Evolutionary conservation across 2,329 filamentous ascomycete species (phyloP).

Genomic region (Paecilomyces dactylethromorphus): DNA sequence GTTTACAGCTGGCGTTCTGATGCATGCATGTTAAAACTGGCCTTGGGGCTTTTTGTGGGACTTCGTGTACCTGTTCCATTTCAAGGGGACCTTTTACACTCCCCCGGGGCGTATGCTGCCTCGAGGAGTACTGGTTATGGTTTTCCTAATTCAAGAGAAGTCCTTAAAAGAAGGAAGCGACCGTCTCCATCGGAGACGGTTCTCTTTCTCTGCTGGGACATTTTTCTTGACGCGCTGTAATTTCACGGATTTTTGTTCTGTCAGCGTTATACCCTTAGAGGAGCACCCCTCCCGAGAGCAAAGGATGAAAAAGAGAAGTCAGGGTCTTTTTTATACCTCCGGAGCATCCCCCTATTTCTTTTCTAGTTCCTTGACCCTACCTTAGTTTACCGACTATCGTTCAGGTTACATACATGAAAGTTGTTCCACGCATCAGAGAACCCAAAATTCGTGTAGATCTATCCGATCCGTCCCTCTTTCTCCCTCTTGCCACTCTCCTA

Average conservation of each 20-base stretch:
- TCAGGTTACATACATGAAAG: not conserved
- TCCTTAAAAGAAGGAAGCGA: not conserved
- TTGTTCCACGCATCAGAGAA: not conserved
- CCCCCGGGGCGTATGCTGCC: conserved; percentile 2
- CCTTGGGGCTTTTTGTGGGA: conserved; percentile 10
- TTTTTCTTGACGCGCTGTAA: not conserved
- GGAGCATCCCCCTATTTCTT: not conserved
- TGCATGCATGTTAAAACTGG: conserved; percentile 26
- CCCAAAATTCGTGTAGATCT: not conserved
- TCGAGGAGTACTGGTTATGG: conserved; percentile 5
- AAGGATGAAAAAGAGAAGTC: not conserved
- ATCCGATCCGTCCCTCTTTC: not conserved
- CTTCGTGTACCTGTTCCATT: not conserved
- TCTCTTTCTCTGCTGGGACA: not conserved
- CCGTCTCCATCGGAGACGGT: not conserved
- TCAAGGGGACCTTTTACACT: not conserved
- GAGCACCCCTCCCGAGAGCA: not conserved
- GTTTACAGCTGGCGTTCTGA: conserved; percentile 24
- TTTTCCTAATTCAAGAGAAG: not conserved
- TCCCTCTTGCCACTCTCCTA: not conserved
- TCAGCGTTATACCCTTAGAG: not conserved
- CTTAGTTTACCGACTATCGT: not conserved
- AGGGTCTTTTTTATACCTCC: not conserved
- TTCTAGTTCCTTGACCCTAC: not conserved
- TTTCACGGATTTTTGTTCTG: not conserved